Percentiles rank a stretch among this genome's conserved stretches.
Conservation (phyloP, 2,329 filamentous ascomycete species). For the Pseudogymnoascus sp. region DNA sequence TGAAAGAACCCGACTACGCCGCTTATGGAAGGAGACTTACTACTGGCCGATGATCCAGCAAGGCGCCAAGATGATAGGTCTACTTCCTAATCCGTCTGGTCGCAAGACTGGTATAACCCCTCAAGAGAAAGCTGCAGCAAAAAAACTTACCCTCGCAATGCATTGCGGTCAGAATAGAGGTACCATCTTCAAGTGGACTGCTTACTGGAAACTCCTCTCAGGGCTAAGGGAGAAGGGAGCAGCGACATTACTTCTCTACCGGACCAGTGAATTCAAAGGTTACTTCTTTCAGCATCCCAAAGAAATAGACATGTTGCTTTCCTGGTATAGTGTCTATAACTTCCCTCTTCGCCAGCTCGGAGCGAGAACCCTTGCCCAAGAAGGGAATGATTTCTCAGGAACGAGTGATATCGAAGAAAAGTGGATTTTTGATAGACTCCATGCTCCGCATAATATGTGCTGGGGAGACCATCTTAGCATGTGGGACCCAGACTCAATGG, state of each 20-base stretch:
- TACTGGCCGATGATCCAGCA: conserved; percentile 19
- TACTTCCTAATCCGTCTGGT: conserved; percentile 13
- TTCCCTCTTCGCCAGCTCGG: conserved; percentile 15
- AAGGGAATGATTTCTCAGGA: conserved; percentile 17
- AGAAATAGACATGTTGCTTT: conserved; percentile 12
- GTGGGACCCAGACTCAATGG: conserved; percentile 9
- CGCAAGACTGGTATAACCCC: conserved; percentile 14
- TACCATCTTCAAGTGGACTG: conserved; percentile 18
- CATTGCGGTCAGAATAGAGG: conserved; percentile 12
- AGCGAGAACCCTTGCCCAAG: conserved; percentile 11
- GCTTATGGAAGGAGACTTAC: conserved; percentile 18
- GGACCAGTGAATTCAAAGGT: conserved; percentile 15
- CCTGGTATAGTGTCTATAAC: conserved; percentile 11
- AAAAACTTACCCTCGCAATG: conserved; percentile 13
- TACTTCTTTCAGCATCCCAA: conserved; percentile 13
- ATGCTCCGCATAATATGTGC: neutral
- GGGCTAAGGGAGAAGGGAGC: conserved; percentile 13
- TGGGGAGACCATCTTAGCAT: conserved; percentile 15
- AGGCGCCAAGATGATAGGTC: conserved; percentile 17
- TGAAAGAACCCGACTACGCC: conserved; percentile 9
- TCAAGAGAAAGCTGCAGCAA: conserved; percentile 15
- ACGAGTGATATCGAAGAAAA: conserved; percentile 17
- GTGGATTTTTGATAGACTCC: conserved; percentile 16
- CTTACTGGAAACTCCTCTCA: conserved; percentile 18
- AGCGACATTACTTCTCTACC: conserved; percentile 16